These are phyloP conservation scores for Candida xiaguanensis DNA, from an alignment of 805 yeast species.

Conservation along the genomic window DNA sequence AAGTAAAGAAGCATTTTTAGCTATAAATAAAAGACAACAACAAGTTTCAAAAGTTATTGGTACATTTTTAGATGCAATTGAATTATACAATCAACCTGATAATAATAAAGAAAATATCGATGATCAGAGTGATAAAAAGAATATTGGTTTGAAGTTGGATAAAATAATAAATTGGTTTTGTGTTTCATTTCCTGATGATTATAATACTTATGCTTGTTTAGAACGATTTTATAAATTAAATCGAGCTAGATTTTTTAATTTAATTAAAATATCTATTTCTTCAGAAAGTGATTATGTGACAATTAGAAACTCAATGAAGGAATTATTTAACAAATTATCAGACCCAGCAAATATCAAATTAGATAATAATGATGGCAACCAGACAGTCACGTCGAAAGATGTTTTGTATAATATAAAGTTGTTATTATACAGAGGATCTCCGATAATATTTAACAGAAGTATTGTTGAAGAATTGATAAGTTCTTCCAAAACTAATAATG, in stretches of 20 bases:
- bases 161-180: slow-evolving; percentile 63
- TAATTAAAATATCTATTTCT: slow-evolving; percentile 52
- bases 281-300: slow-evolving; percentile 59
- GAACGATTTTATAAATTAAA: slow-evolving; percentile 50
- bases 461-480: slow-evolving; percentile 55
- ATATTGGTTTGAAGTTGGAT: slow-evolving; percentile 35
- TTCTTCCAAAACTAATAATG: slow-evolving; percentile 34
- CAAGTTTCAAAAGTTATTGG: slow-evolving; percentile 51
- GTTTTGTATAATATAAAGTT: slow-evolving; percentile 53
- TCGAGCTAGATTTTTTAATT: slow-evolving; percentile 55
- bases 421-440: slow-evolving; percentile 58
- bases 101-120: slow-evolving; percentile 19
- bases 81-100: slow-evolving; percentile 25
- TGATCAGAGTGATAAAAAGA: slow-evolving; percentile 14
- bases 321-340: slow-evolving; percentile 51
- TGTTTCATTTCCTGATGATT: slow-evolving; percentile 50
- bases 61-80: slow-evolving; percentile 48
- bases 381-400: slow-evolving; percentile 41
- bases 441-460: slow-evolving; percentile 60
- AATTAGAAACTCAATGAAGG: slow-evolving; percentile 59
- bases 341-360: slow-evolving; percentile 48
- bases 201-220: slow-evolving; percentile 47
- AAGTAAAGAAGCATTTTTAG: slow-evolving; percentile 61
- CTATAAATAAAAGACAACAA: slow-evolving; percentile 66
- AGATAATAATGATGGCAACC: slow-evolving; percentile 20